Evolutionary conservation across 331 rosid species (phyloP), one percentile per base, ranked within the genome.

Genomic region (Malus hybrid): DNA sequence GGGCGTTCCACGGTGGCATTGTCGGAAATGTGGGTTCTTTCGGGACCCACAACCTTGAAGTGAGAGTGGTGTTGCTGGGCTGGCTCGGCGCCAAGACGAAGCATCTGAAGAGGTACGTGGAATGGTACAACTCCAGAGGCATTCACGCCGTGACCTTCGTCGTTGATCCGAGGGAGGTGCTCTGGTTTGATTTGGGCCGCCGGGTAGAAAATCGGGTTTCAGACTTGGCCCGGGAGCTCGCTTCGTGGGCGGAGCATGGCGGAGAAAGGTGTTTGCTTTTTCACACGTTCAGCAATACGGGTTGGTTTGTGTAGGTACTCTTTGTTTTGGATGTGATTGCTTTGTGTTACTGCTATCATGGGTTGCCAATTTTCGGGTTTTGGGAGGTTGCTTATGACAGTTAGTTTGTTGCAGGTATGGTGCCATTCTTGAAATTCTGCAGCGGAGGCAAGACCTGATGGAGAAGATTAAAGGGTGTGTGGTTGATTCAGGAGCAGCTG

Each of bases 401-500:
- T 44, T 55, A 24, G 20, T 3, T 33, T 46, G 15, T 77, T 74
- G 80, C 87, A 94, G 99, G 65, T 94, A 90, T 46, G 99, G 97
- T 39, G 75, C 88, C 64, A 78, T 94, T 73, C 89, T 92, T 75
- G 92, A 79, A 4, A 76, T 78, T 79, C 55, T 90, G 83, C 81
- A 75, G 80, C 83, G 66, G 14, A 77, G 83, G 36, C 73, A 82
- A 70, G 92, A 86, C 36, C 66, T 90, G 76, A 73, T 86, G 80
- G 85, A 86, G 68, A 95, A 84, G 92, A 84, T 95, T 59, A 89
- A 83, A 72, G 99, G 93, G 63, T 89, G 93, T 86, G 70, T 92
- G 70, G 85, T 92, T 82, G 97, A 95, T 92, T 95, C 99, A 3
- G 97, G 97, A 50, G 99, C 93, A 20, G 99, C 88, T 1, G 96